Evolutionary conservation across 352 stramenopile genomes (phyloP).

Genomic region (Stramenopiles sp.): DNA sequence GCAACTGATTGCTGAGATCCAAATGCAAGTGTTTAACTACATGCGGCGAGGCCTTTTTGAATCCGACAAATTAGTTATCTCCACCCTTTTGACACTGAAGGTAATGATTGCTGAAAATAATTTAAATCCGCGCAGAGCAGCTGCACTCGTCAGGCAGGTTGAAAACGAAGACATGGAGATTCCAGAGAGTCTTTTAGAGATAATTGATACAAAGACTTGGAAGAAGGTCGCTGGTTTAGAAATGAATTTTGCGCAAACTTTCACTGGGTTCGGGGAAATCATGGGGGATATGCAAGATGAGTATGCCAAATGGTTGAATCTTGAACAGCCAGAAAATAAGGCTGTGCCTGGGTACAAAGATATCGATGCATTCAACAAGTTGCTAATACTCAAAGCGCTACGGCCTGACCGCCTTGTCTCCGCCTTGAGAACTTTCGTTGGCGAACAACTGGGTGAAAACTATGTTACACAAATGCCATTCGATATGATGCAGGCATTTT

Average conservation of each 20-base stretch:
- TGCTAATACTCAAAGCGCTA: constrained; percentile 69
- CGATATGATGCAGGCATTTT: constrained; percentile 52
- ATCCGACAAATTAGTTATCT: constrained; percentile 77
- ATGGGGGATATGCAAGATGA: constrained; percentile 70
- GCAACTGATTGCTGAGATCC: neutral
- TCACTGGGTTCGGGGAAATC: neutral
- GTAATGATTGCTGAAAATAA: constrained; percentile 5
- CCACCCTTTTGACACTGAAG: constrained; percentile 76
- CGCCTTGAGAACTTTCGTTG: constrained; percentile 66
- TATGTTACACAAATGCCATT: constrained; percentile 64
- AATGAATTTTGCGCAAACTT: neutral
- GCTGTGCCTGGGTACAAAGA: constrained; percentile 73
- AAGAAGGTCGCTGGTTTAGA: neutral
- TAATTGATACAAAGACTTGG: neutral
- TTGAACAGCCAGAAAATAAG: constrained; percentile 72
- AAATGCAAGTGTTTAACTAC: constrained; percentile 68
- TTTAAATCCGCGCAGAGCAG: neutral
- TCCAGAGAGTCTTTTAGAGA: neutral
- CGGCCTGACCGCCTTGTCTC: constrained; percentile 81
- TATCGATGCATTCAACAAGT: constrained; percentile 46
- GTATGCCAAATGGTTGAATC: constrained; percentile 84
- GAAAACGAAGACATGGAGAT: neutral
- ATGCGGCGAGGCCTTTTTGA: constrained; percentile 78
- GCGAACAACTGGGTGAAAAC: constrained; percentile 59
- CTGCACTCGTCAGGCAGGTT: neutral